These are phyloP conservation scores for Trichoderma endophyticum DNA, from an alignment of 2,329 filamentous ascomycete species.

Conservation along the genomic window DNA sequence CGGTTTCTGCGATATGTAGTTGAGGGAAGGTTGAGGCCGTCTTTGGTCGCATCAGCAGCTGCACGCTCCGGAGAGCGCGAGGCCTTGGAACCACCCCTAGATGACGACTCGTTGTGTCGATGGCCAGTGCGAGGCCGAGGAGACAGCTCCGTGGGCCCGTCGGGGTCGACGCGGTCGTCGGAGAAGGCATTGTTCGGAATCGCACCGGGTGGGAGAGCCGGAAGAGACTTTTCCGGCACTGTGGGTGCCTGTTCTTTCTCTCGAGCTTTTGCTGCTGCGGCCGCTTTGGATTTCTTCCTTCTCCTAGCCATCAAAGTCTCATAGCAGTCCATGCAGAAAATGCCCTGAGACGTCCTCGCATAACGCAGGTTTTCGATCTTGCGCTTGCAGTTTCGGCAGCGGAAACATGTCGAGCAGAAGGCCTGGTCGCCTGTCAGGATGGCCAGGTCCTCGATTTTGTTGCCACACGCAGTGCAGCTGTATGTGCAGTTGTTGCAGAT, in stretches of 20 bases:
- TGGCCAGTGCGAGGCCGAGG: conserved; percentile 56
- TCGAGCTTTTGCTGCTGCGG: conserved; percentile 54
- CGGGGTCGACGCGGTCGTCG: conserved; percentile 53
- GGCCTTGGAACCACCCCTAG: conserved; percentile 49
- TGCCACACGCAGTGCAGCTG: conserved; percentile 91
- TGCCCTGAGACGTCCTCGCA: conserved; percentile 94
- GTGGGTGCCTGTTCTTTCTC: conserved; percentile 63
- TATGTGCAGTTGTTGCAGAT: conserved; percentile 99
- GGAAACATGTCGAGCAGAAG: conserved; percentile 95
- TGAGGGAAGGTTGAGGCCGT: conserved; percentile 67
- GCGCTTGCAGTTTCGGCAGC: conserved; percentile 95
- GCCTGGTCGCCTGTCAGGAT: conserved; percentile 97
- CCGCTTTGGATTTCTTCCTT: conserved; percentile 77
- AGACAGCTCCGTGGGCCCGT: conserved; percentile 66
- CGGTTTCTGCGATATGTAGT: conserved; percentile 76
- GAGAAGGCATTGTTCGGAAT: conserved; percentile 61
- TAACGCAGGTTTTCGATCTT: conserved; percentile 99
- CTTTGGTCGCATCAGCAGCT: conserved; percentile 41
- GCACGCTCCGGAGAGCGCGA: conserved; percentile 54
- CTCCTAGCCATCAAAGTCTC: conserved; percentile 92
- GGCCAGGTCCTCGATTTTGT: conserved; percentile 97
- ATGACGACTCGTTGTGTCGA: conserved; percentile 52
- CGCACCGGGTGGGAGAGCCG: conserved; percentile 79
- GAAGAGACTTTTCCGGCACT: conserved; percentile 86
- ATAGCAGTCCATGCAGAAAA: conserved; percentile 99